phyloP scores from a whole-genome alignment of 1,284 basidiomycete species.

The Ceratobasidium sp. region DNA sequence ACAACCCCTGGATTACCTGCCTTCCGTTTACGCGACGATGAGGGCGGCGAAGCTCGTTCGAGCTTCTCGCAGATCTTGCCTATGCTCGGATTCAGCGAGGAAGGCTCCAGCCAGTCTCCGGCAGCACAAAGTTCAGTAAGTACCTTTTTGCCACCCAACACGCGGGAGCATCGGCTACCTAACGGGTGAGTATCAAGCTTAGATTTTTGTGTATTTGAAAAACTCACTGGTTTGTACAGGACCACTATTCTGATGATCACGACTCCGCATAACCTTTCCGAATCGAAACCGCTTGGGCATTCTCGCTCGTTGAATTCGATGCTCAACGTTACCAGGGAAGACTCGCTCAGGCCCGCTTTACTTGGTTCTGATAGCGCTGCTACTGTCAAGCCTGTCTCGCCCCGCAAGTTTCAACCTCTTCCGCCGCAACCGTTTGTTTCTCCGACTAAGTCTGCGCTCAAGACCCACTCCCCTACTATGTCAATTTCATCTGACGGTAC shows the following conservation, averaged over 20 bases:
- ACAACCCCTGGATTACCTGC: constrained; percentile 11
- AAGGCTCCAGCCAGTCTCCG: too few relatives aligned
- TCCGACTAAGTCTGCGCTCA: constrained; percentile 6
- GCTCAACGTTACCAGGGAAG: background rate
- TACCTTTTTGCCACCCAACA: constrained; percentile 33
- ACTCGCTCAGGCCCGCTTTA: background rate
- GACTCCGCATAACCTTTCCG: constrained; percentile 15
- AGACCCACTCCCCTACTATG: constrained; percentile 31
- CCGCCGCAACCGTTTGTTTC: background rate
- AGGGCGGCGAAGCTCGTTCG: background rate
- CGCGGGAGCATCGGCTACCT: constrained; percentile 31
- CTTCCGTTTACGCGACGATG: background rate
- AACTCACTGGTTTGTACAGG: background rate
- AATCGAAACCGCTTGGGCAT: constrained; percentile 20
- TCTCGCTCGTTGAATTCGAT: constrained; percentile 32
- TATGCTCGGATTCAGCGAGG: constrained; percentile 12
- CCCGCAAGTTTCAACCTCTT: background rate
- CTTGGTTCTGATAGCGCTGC: background rate
- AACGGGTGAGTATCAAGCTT: constrained; percentile 25
- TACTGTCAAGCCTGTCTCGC: background rate
- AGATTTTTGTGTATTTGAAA: background rate
- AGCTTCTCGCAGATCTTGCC: constrained; percentile 38
- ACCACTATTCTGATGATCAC: constrained; percentile 43
- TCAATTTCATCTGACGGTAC: constrained; percentile 41
- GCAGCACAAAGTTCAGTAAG: background rate